phyloP scores from a whole-genome alignment of 2,329 filamentous ascomycete species.

The Botryotinia calthae region DNA sequence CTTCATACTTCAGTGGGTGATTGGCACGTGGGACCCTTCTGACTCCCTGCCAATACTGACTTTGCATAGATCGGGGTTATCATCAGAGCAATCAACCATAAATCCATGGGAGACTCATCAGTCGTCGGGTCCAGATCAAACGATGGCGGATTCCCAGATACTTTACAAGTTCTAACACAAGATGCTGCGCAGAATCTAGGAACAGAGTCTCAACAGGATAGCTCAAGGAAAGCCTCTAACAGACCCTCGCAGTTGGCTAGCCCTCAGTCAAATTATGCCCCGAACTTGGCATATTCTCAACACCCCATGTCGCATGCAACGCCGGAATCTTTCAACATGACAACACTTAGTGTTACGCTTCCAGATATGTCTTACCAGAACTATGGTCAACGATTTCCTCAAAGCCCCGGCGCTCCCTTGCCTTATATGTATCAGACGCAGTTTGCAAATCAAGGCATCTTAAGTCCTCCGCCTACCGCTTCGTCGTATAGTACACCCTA shows the following conservation, averaged over 20 bases:
- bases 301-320: slow-evolving; percentile 22
- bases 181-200: slow-evolving; percentile 22
- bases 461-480: slow-evolving; percentile 25
- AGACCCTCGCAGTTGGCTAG: slow-evolving; percentile 17
- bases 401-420: slow-evolving; percentile 25
- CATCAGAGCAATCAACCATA: neutral
- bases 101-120: slow-evolving; percentile 20
- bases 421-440: slow-evolving; percentile 31
- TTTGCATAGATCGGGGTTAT: neutral
- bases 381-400: slow-evolving; percentile 30
- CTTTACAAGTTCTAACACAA: slow-evolving; percentile 8
- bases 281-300: slow-evolving; percentile 13
- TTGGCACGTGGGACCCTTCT: slow-evolving; percentile 3
- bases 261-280: slow-evolving; percentile 17
- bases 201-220: slow-evolving; percentile 18
- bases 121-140: slow-evolving; percentile 11
- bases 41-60: neutral
- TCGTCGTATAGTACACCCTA: slow-evolving; percentile 33
- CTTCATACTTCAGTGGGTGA: neutral
- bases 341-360: slow-evolving; percentile 29
- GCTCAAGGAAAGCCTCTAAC: neutral
- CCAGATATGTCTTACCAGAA: slow-evolving; percentile 33
- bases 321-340: slow-evolving; percentile 33
- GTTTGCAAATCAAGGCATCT: slow-evolving; percentile 23
- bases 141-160: slow-evolving; percentile 16